A percentile compares a stretch with the other conserved stretches of the same genome.
Conservation (phyloP, 257 asterid genomes). For the Solanum sejunctum region DNA sequence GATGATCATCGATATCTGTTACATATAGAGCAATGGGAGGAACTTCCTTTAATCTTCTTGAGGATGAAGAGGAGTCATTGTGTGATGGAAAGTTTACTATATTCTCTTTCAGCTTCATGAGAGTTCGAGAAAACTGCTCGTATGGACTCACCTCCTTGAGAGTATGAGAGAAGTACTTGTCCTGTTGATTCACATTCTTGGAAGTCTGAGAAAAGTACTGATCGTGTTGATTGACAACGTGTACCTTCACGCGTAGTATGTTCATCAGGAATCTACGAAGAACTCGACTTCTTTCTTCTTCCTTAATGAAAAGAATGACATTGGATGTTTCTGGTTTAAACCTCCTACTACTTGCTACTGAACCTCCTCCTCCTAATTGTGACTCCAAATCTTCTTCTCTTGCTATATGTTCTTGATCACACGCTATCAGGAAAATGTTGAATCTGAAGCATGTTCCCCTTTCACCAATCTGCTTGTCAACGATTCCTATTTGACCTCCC, state of each 20-base stretch:
- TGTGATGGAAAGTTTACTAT: background rate
- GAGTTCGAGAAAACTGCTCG: slow-evolving; percentile 26
- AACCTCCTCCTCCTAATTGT: background rate
- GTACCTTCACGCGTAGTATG: slow-evolving; percentile 37
- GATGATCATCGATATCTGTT: background rate
- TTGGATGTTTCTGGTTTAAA: slow-evolving; percentile 28
- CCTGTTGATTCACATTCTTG: slow-evolving; percentile 11
- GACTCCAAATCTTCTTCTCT: slow-evolving; percentile 16
- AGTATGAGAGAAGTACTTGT: slow-evolving; percentile 24
- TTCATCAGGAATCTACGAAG: slow-evolving; percentile 37
- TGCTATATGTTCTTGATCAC: background rate
- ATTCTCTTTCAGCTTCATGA: slow-evolving; percentile 25
- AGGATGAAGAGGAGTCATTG: background rate
- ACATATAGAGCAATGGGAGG: slow-evolving; percentile 41
- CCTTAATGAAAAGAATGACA: slow-evolving; percentile 39
- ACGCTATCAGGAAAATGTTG: slow-evolving; percentile 13
- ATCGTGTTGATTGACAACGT: slow-evolving; percentile 22
- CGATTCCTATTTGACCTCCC: slow-evolving; percentile 61
- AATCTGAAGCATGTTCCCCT: slow-evolving; percentile 52
- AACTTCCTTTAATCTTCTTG: slow-evolving; percentile 21
- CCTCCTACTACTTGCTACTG: slow-evolving; percentile 2
- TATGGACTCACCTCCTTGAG: slow-evolving; percentile 12
- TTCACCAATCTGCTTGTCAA: slow-evolving; percentile 43
- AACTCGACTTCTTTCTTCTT: slow-evolving; percentile 29
- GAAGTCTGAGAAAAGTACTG: slow-evolving; percentile 28